Evolutionary conservation across 768 basidiomycete species (phyloP).

Genomic region (Hygrophoropsis aurantiaca): DNA sequence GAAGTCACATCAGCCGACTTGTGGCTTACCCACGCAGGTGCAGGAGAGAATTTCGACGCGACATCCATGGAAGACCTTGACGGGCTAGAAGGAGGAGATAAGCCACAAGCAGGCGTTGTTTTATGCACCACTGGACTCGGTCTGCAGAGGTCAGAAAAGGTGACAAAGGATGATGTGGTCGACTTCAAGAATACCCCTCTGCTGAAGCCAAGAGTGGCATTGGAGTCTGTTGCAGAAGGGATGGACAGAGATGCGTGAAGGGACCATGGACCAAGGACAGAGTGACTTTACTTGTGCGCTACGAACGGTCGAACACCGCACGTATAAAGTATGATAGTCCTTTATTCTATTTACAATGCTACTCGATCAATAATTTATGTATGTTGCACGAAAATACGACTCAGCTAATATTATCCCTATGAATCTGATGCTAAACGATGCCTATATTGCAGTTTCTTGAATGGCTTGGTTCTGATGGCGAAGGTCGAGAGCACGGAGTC

Average conservation of each 20-base stretch:
- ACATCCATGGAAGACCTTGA: slow-evolving; percentile 48
- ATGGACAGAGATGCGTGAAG: slow-evolving; percentile 25
- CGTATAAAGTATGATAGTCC: slow-evolving; percentile 9
- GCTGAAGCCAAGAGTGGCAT: slow-evolving; percentile 55
- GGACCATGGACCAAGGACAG: neutral
- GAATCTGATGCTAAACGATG: neutral
- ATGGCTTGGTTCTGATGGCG: too few relatives aligned
- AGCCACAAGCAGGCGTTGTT: slow-evolving; percentile 24
- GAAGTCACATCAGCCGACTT: slow-evolving; percentile 58
- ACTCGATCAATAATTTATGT: slow-evolving; percentile 24
- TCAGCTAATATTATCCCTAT: neutral
- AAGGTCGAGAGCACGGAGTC: too few relatives aligned
- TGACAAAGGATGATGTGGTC: slow-evolving; percentile 35
- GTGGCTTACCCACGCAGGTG: slow-evolving; percentile 46
- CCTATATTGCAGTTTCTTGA: too few relatives aligned
- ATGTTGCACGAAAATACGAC: slow-evolving; percentile 4
- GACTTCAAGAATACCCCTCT: slow-evolving; percentile 50
- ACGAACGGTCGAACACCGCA: too few relatives aligned
- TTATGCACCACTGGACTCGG: slow-evolving; percentile 62
- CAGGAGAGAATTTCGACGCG: slow-evolving; percentile 41
- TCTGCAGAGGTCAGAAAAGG: slow-evolving; percentile 38
- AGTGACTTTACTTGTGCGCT: too few relatives aligned
- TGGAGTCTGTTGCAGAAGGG: slow-evolving; percentile 34
- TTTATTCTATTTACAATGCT: slow-evolving; percentile 27
- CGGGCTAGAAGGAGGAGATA: slow-evolving; percentile 9